A percentile compares a stretch with the other conserved stretches of the same genome.
Conservation (phyloP, 768 basidiomycete species). For the Calocera viscosa region DNA sequence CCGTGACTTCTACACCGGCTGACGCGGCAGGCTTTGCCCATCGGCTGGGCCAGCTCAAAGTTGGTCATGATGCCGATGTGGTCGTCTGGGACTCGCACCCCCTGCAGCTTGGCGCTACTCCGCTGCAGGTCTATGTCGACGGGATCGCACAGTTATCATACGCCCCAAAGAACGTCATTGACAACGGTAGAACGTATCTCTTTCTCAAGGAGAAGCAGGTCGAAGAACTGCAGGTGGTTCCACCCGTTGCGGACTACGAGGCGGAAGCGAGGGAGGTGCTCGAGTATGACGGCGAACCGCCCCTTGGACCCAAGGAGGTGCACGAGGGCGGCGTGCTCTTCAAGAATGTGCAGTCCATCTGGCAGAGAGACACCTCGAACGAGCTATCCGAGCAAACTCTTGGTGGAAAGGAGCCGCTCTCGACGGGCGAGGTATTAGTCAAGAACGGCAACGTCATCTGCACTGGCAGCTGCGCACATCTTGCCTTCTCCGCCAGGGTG, state of each 20-base stretch:
- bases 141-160: constrained; percentile 29
- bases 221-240: constrained; percentile 15
- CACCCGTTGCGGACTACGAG: constrained; percentile 3
- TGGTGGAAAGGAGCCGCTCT: neutral
- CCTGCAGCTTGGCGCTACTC: constrained; percentile 28
- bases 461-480: neutral
- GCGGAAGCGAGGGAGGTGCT: neutral
- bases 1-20: constrained; percentile 28
- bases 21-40: constrained; percentile 27
- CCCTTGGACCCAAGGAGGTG: neutral
- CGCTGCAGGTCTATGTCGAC: constrained; percentile 31
- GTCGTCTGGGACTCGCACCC: constrained; percentile 30
- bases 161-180: neutral
- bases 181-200: constrained; percentile 10
- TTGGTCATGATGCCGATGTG: constrained; percentile 29
- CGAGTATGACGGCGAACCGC: constrained; percentile 8
- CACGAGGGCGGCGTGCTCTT: constrained; percentile 13
- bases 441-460: constrained; percentile 10
- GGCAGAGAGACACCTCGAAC: neutral
- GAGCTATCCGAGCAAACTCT: neutral
- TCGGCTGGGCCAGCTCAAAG: constrained; percentile 27
- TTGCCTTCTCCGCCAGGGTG: neutral
- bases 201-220: constrained; percentile 23
- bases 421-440: constrained; percentile 10
- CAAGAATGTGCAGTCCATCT: constrained; percentile 12